Conservation (phyloP, 1,284 basidiomycete species). For the Neolentinus lepideus region DNA sequence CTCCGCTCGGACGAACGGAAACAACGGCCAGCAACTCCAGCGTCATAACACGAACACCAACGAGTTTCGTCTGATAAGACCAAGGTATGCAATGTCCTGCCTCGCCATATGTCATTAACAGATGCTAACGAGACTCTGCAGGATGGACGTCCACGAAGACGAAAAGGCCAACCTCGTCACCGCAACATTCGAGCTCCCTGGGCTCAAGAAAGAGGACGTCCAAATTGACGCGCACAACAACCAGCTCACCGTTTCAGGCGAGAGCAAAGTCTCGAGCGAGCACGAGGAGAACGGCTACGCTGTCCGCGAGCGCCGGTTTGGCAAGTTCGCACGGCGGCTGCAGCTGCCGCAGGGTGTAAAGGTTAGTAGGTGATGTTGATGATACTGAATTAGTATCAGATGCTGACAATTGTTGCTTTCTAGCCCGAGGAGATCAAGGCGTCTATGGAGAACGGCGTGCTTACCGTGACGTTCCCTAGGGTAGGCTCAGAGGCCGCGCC, state of each 20-base stretch:
- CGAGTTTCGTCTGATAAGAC: neutral
- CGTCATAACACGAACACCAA: neutral
- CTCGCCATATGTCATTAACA: neutral
- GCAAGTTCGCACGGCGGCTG: conserved; percentile 39
- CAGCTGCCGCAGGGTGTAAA: conserved; percentile 40
- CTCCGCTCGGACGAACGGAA: neutral
- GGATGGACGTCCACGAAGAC: conserved; percentile 42
- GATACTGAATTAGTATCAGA: neutral
- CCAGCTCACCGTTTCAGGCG: conserved; percentile 37
- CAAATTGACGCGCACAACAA: conserved; percentile 34
- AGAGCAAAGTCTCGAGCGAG: conserved; percentile 25
- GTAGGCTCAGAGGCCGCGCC: conserved; percentile 19
- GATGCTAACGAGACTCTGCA: conserved; percentile 12
- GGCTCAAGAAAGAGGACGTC: conserved; percentile 35
- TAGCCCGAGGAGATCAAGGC: conserved; percentile 33
- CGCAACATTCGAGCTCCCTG: conserved; percentile 43
- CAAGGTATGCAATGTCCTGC: neutral
- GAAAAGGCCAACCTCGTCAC: conserved; percentile 31
- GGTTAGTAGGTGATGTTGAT: conserved; percentile 18
- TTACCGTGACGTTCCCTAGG: conserved; percentile 36
- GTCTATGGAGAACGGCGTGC: conserved; percentile 31
- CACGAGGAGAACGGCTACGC: conserved; percentile 35
- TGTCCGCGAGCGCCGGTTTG: conserved; percentile 41
- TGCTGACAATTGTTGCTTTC: neutral
- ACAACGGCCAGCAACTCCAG: neutral